phyloP scores from a whole-genome alignment of 163 green algal genomes.

The Coccomyxa subellipsoidea region DNA sequence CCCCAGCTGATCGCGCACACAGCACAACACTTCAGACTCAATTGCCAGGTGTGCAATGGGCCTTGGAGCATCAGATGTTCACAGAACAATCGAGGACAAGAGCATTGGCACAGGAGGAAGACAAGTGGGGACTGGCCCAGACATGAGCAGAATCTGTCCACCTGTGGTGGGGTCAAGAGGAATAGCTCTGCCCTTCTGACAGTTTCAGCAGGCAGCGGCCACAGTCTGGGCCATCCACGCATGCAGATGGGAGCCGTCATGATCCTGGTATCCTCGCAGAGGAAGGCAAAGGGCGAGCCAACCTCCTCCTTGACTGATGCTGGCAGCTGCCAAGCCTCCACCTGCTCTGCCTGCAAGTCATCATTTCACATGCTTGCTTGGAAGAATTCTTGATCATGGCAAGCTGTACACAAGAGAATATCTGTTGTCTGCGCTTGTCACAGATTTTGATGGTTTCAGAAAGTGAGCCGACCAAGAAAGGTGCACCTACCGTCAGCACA shows the following conservation, averaged over 20 bases:
- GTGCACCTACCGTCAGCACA: slow-evolving; percentile 22
- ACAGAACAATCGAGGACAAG: too few relatives aligned
- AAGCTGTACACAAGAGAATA: too few relatives aligned
- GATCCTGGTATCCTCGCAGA: slow-evolving; percentile 42
- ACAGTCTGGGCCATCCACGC: slow-evolving; percentile 31
- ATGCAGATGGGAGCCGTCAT: slow-evolving; percentile 40
- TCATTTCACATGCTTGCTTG: too few relatives aligned
- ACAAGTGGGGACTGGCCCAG: too few relatives aligned
- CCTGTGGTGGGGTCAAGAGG: not conserved
- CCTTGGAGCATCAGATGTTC: too few relatives aligned
- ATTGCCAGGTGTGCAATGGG: not conserved
- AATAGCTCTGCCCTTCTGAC: not conserved
- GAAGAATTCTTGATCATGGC: too few relatives aligned
- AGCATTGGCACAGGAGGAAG: too few relatives aligned
- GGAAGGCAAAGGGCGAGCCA: slow-evolving; percentile 42
- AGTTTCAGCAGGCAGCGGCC: slow-evolving; percentile 7
- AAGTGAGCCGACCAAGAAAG: not conserved
- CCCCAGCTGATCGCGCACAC: not conserved
- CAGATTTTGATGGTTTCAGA: too few relatives aligned
- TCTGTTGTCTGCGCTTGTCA: not conserved
- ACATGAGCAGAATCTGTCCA: too few relatives aligned
- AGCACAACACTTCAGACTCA: not conserved
- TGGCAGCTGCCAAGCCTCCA: slow-evolving; percentile 41
- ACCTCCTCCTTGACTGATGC: slow-evolving; percentile 36
- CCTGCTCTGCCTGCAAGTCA: slow-evolving; percentile 28